These are phyloP conservation scores for Cordyceps farinosa DNA, from an alignment of 2,329 filamentous ascomycete species.

Conservation along the genomic window DNA sequence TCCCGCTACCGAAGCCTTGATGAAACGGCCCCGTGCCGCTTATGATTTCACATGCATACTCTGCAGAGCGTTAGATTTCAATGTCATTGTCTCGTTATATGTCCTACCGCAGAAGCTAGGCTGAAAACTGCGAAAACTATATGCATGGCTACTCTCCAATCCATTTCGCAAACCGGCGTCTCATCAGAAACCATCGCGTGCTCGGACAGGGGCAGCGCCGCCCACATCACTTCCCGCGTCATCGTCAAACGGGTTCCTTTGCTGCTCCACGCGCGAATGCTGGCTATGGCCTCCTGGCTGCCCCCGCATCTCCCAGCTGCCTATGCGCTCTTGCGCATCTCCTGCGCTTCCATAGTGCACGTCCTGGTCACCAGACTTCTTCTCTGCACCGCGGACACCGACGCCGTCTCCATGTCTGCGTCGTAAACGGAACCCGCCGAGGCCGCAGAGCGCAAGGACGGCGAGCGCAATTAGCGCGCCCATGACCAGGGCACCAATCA, in stretches of 20 bases:
- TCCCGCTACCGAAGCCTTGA: slow-evolving; percentile 38
- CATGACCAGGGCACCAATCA: slow-evolving; percentile 44
- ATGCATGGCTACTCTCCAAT: too few relatives aligned
- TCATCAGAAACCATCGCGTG: slow-evolving; percentile 36
- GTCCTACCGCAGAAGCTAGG: too few relatives aligned
- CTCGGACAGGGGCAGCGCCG: slow-evolving; percentile 35
- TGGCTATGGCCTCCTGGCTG: slow-evolving; percentile 25
- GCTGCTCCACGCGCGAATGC: slow-evolving; percentile 22
- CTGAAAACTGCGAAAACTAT: too few relatives aligned
- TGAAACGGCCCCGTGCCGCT: too few relatives aligned
- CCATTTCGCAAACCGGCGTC: not conserved
- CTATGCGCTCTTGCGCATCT: slow-evolving; percentile 41
- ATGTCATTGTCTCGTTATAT: too few relatives aligned
- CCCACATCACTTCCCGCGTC: slow-evolving; percentile 35
- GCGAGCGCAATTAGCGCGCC: slow-evolving; percentile 35
- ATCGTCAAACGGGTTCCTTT: slow-evolving; percentile 26
- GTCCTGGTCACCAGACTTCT: slow-evolving; percentile 43
- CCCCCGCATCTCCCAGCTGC: slow-evolving; percentile 47
- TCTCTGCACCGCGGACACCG: slow-evolving; percentile 37
- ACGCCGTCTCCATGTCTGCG: slow-evolving; percentile 27
- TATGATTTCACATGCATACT: too few relatives aligned
- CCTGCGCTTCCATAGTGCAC: slow-evolving; percentile 39
- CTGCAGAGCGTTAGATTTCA: too few relatives aligned
- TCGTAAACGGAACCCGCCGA: slow-evolving; percentile 34
- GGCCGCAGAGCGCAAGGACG: slow-evolving; percentile 29